These are phyloP conservation scores for Fusarium robinianum DNA, from an alignment of 2,329 filamentous ascomycete species.

Conservation along the genomic window DNA sequence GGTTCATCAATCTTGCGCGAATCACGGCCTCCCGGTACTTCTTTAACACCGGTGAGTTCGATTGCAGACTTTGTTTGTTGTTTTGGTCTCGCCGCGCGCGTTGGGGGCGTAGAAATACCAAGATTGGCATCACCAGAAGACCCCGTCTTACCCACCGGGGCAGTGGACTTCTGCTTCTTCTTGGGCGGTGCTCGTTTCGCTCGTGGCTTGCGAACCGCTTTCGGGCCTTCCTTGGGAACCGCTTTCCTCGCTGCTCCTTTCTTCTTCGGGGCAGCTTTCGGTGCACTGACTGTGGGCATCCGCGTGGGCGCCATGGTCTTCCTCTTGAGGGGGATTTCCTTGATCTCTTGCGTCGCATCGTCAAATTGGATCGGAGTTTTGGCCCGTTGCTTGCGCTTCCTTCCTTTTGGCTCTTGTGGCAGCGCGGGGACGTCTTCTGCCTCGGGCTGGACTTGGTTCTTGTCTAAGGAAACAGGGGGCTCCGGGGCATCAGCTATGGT, in stretches of 20 bases:
- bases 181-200: not conserved
- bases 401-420: constrained; percentile 9
- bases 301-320: not conserved
- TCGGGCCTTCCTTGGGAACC: not conserved
- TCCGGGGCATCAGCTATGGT: not conserved
- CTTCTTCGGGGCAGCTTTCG: constrained; percentile 13
- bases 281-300: constrained; percentile 19
- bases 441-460: not conserved
- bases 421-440: not conserved
- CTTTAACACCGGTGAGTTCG: no score
- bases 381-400: constrained; percentile 40
- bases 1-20: no score
- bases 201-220: constrained; percentile 3
- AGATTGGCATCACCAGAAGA: not conserved
- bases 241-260: constrained; percentile 18
- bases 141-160: not conserved
- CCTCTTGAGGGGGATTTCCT: constrained; percentile 12
- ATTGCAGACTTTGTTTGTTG: no score
- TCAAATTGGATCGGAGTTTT: constrained; percentile 44
- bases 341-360: constrained; percentile 36
- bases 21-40: no score
- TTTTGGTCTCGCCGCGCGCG: no score
- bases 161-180: constrained; percentile 3
- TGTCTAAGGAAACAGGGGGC: no score
- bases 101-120: not conserved